These are phyloP conservation scores for Schwanniomyces sp. DNA, from an alignment of 805 yeast genomes.

Conservation along the genomic window DNA sequence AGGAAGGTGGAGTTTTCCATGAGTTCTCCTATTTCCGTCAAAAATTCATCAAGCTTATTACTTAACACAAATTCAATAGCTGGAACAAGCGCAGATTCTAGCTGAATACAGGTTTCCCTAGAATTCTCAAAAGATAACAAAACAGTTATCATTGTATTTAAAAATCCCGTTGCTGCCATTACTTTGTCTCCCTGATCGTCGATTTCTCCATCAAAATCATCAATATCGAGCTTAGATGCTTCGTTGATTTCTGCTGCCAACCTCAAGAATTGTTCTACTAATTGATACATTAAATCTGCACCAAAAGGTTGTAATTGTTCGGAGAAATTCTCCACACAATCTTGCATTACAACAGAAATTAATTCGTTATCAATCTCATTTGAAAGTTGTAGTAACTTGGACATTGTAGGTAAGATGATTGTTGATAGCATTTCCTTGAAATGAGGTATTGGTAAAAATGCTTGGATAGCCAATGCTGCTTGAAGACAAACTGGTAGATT, in stretches of 20 bases:
- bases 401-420: conserved; percentile 80
- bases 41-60: conserved; percentile 68
- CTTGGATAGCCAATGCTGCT: conserved; percentile 83
- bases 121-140: conserved; percentile 82
- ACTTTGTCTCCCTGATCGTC: conserved; percentile 61
- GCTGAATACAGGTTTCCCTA: conserved; percentile 55
- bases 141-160: conserved; percentile 81
- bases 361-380: conserved; percentile 85
- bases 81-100: conserved; percentile 71
- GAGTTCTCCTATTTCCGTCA: conserved; percentile 74
- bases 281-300: conserved; percentile 46
- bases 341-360: conserved; percentile 89
- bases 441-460: conserved; percentile 61
- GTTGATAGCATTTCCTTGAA: conserved; percentile 68
- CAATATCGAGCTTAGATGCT: conserved; percentile 34
- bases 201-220: conserved; percentile 24
- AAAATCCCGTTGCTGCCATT: conserved; percentile 77
- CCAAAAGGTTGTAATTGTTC: conserved; percentile 89
- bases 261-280: conserved; percentile 66
- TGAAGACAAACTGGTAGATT: conserved; percentile 77
- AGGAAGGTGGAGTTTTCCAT: conserved; percentile 48
- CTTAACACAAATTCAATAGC: conserved; percentile 66
- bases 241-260: conserved; percentile 50
- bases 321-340: conserved; percentile 85
- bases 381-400: conserved; percentile 68